These are phyloP conservation scores for Aspergillus ochraceoroseus DNA, from an alignment of 2,329 filamentous ascomycete genomes.

Conservation along the genomic window DNA sequence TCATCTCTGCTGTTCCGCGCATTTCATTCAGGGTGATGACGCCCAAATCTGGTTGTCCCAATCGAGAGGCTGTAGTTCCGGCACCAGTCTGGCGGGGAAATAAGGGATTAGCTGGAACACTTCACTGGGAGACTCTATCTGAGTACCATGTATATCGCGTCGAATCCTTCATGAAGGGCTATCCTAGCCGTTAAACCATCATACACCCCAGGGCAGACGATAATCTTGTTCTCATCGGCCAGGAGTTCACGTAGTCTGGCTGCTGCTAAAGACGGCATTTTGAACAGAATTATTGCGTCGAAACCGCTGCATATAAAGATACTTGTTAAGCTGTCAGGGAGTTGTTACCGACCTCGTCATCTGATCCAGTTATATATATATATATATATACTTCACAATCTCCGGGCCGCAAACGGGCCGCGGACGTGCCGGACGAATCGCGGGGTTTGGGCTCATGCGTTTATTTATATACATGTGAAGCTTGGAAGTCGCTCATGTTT, in stretches of 20 bases:
- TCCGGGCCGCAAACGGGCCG: too few species aligned
- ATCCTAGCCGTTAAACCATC: constrained; percentile 49
- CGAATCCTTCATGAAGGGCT: constrained; percentile 47
- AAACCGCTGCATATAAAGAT: constrained; percentile 1
- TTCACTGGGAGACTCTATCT: neutral
- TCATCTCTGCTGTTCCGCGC: constrained; percentile 52
- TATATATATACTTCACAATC: too few species aligned
- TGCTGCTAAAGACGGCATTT: neutral
- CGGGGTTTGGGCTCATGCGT: too few species aligned
- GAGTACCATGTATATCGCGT: constrained; percentile 50
- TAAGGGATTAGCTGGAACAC: neutral
- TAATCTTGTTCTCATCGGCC: neutral
- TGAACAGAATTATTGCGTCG: neutral
- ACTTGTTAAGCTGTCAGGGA: too few species aligned
- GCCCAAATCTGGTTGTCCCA: constrained; percentile 49
- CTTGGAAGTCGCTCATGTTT: too few species aligned
- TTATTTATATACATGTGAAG: too few species aligned
- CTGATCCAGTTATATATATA: too few species aligned
- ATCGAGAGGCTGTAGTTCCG: constrained; percentile 47
- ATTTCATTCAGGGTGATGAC: constrained; percentile 51
- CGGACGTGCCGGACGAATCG: too few species aligned
- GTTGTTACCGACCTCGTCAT: too few species aligned
- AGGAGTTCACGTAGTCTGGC: neutral
- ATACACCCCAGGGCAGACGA: constrained; percentile 45
- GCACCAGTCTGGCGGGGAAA: constrained; percentile 44